Conservation (phyloP, 805 yeast species). For the Pichia paraexigua region DNA sequence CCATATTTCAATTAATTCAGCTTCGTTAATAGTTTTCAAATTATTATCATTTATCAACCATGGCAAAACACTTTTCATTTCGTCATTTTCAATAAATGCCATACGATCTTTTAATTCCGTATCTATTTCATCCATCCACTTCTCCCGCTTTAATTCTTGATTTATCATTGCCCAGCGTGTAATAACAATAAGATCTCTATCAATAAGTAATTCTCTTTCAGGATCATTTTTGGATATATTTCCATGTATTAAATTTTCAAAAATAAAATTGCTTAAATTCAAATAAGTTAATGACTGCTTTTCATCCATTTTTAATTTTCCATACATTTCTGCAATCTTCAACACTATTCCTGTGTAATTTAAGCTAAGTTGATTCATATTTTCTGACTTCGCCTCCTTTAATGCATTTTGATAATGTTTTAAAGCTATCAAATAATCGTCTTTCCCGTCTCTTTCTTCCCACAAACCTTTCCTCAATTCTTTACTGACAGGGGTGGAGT, state of each 20-base stretch:
- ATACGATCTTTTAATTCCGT: conserved; percentile 23
- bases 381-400: conserved; percentile 46
- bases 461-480: conserved; percentile 67
- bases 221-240: conserved; percentile 13
- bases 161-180: conserved; percentile 22
- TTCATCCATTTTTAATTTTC: conserved; percentile 48
- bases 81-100: conserved; percentile 20
- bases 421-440: conserved; percentile 62
- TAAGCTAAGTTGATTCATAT: conserved; percentile 53
- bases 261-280: conserved; percentile 22
- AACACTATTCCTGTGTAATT: conserved; percentile 88
- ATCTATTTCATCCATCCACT: conserved; percentile 8
- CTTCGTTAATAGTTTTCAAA: conserved; percentile 9
- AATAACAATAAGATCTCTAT: conserved; percentile 23
- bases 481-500: conserved; percentile 47
- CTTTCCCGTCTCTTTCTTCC: conserved; percentile 68
- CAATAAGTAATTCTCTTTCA: conserved; percentile 21
- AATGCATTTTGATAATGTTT: conserved; percentile 69
- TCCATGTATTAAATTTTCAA: conserved; percentile 20
- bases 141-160: conserved; percentile 3
- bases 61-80: conserved; percentile 6
- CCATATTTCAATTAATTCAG: conserved; percentile 19
- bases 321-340: conserved; percentile 82
- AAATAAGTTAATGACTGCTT: conserved; percentile 55
- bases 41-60: conserved; percentile 2